phyloP scores from a whole-genome alignment of 139 green algal genomes.

The Chlorella sp. region DNA sequence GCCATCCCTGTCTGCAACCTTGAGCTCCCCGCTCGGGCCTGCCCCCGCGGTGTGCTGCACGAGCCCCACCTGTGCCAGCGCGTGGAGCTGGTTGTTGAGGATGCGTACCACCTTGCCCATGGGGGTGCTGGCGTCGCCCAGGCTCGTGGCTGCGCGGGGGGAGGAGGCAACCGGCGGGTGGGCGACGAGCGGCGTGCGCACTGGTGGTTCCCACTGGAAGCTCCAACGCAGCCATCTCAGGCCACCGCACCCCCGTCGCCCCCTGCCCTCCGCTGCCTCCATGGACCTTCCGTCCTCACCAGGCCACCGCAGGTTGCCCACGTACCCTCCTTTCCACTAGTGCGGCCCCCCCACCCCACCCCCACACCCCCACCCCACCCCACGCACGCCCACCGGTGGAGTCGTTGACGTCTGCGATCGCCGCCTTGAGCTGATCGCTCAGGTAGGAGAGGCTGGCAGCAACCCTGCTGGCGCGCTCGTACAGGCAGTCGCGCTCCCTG shows the following conservation, averaged over 20 bases:
- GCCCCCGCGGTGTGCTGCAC: background rate
- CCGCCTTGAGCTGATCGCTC: slow-evolving; percentile 58
- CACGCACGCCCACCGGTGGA: slow-evolving; percentile 7
- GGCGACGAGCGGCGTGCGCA: too few species aligned
- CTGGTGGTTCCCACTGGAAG: too few species aligned
- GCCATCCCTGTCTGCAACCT: background rate
- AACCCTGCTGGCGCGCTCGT: slow-evolving; percentile 53
- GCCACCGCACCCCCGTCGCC: too few species aligned
- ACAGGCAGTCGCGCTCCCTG: slow-evolving; percentile 67
- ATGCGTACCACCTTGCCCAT: slow-evolving; percentile 82
- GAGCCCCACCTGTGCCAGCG: slow-evolving; percentile 43
- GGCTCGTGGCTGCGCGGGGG: slow-evolving; percentile 26
- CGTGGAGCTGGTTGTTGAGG: slow-evolving; percentile 92
- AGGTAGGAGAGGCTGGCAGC: slow-evolving; percentile 45
- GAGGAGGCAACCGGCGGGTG: too few species aligned
- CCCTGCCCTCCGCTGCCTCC: too few species aligned
- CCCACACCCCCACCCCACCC: background rate
- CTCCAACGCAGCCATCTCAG: too few species aligned
- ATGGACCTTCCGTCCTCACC: too few species aligned
- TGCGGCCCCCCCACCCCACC: too few species aligned
- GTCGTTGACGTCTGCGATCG: slow-evolving; percentile 39
- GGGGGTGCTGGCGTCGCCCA: slow-evolving; percentile 62
- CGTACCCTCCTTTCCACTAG: too few species aligned
- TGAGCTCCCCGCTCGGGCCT: background rate
- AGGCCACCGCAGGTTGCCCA: too few species aligned